Percentiles rank a stretch among this genome's conserved stretches.
Conservation (phyloP, 2,329 filamentous ascomycete genomes). For the Fusarium acutatum region DNA sequence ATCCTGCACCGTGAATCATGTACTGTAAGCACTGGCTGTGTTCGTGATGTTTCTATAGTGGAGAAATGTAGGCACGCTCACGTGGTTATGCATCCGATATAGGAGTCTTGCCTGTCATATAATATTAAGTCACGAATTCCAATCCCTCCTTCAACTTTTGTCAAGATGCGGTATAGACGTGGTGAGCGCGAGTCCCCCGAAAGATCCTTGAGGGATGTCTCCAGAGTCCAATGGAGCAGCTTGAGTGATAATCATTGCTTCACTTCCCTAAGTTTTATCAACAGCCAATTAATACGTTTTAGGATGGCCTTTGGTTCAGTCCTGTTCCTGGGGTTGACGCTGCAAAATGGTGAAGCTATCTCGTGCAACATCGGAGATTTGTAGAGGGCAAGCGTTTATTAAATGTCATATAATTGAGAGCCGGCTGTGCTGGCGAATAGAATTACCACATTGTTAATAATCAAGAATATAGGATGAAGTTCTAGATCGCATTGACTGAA, state of each 20-base stretch:
- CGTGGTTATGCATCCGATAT: neutral
- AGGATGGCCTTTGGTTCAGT: fast-evolving
- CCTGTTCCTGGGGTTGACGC: neutral
- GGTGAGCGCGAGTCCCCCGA: neutral
- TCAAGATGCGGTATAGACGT: no score
- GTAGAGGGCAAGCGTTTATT: neutral
- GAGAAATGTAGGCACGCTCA: neutral
- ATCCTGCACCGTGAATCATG: neutral
- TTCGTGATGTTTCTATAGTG: neutral
- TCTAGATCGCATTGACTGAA: no score
- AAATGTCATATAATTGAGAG: no score
- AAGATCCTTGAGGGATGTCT: neutral
- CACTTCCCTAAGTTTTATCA: no score
- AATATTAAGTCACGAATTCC: neutral
- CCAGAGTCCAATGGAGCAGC: neutral
- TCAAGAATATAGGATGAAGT: no score
- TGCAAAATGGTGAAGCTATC: fast-evolving
- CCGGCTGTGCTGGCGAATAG: no score
- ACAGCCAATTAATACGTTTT: fast-evolving
- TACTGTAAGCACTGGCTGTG: neutral
- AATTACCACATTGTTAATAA: no score
- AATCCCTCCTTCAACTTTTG: no score
- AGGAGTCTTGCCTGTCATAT: neutral
- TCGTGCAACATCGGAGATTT: neutral
- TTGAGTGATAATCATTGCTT: neutral